Percentiles rank a stretch among this genome's conserved stretches.
These are phyloP conservation scores for Fusarium sp. DNA, from an alignment of 2,329 filamentous ascomycete species.

Conservation along the genomic window DNA sequence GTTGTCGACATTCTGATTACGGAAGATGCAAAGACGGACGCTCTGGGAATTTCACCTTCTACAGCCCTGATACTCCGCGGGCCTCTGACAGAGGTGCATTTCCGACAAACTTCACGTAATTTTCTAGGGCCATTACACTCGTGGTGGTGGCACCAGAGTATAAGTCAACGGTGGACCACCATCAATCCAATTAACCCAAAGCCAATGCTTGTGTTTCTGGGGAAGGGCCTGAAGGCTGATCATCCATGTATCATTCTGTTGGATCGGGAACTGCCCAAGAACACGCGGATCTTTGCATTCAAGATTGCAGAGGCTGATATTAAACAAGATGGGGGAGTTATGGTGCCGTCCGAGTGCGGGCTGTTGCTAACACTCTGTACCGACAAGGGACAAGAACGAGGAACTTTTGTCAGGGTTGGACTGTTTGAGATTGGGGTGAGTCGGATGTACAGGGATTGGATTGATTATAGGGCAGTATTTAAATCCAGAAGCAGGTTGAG, in stretches of 20 bases:
- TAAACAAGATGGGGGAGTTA: neutral
- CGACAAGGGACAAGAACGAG: neutral
- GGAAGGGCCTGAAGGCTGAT: neutral
- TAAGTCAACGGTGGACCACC: neutral
- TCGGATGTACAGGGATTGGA: neutral
- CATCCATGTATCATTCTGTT: neutral
- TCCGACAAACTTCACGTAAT: neutral
- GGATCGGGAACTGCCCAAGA: neutral
- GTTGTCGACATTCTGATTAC: neutral
- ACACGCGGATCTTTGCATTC: neutral
- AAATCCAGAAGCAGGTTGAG: neutral
- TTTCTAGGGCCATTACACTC: constrained; percentile 2
- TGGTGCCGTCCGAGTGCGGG: neutral
- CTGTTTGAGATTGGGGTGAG: constrained; percentile 3
- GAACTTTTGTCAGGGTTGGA: neutral
- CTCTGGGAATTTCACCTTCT: neutral
- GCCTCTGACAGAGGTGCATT: neutral
- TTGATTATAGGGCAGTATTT: neutral
- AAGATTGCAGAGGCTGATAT: constrained; percentile 8
- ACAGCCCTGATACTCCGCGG: neutral
- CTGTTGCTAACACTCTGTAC: neutral
- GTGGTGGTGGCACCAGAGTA: neutral
- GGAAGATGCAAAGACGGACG: neutral
- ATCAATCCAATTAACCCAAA: neutral
- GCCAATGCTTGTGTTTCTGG: constrained; percentile 1